Percentiles rank a stretch among this genome's conserved stretches.
phyloP scores from a whole-genome alignment of 192 early-diverging fungal species.

The Coemansia sp. region DNA sequence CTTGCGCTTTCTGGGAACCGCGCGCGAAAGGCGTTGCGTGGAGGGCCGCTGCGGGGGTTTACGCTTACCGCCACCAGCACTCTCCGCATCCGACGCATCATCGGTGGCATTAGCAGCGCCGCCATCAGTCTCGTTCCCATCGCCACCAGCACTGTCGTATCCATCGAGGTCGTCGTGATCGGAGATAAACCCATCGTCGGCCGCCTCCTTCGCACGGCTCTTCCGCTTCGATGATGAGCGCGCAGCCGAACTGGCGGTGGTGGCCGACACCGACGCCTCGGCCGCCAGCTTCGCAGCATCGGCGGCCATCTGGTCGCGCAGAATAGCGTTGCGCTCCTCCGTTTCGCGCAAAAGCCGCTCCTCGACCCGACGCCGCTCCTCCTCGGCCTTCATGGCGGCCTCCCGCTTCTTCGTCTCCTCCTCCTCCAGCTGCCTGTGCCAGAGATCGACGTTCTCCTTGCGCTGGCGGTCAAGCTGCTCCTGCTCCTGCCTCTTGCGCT shows the following conservation, averaged over 20 bases:
- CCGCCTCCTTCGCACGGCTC: not conserved
- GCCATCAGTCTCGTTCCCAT: not conserved
- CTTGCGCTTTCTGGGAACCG: not conserved
- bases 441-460: conserved; percentile 54
- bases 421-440: conserved; percentile 57
- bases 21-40: not conserved
- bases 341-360: conserved; percentile 25
- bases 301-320: conserved; percentile 51
- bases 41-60: not conserved
- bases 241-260: not conserved
- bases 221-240: not conserved
- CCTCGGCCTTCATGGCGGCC: conserved; percentile 29
- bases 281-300: conserved; percentile 10
- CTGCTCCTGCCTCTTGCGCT: conserved; percentile 62
- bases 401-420: conserved; percentile 50
- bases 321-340: conserved; percentile 55
- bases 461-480: conserved; percentile 60
- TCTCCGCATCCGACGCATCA: not conserved
- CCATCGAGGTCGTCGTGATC: conserved; percentile 15
- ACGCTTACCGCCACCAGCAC: not conserved
- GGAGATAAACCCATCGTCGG: conserved; percentile 12
- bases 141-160: not conserved
- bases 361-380: conserved; percentile 17
- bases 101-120: not conserved
- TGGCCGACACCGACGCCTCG: not conserved